Evolutionary conservation across 352 stramenopile genomes (phyloP), one percentile per base, ranked within the genome.

Genomic region (Thalassiosira livingstoniorum): DNA sequence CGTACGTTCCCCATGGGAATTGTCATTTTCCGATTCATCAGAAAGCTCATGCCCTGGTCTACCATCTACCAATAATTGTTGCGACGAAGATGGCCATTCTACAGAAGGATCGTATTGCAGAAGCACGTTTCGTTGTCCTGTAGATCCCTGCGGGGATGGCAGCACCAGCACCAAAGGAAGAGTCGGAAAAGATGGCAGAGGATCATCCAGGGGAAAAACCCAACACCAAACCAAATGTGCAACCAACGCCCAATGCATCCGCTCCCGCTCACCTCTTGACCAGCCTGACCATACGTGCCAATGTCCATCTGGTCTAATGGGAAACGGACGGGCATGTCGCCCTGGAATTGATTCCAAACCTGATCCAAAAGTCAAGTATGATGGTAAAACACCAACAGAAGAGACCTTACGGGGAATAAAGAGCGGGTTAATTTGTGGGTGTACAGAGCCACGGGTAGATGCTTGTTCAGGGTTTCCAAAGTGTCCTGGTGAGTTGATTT

Each of bases 401-500:
- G 76, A 85, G 45, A 93, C 88, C 10, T 45, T 45, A 34, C 61
- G 54, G 34, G 13, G 51, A 25, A 57, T 92, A 25, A 85, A 87
- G 37, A 84, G 87, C 31, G 86, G 88, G 45, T 86, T 73, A 69
- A 91, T 93, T 70, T 95, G 91, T 72, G 90, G 82, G 27, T 95
- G 91, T 81, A 88, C 77, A 2, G 88, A 83, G 79, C 91, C 91
- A 23, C 72, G 78, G 25, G 80, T 95, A 1, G 88, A 95, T 83
- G 79, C 83, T 31, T 95, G 91, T 80, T 80, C 83, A 55, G 91
- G 89, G 57, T 93, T 89, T 80, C 83, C 86, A 29, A 82, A 89
- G 29, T 92, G 87, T 76, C 68, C 83, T 65, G 84, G 90, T 89
- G 70, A 70, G 79, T 81, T 47, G 39, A 18, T 47, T 47, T 47